These are phyloP conservation scores for Salix purpurea DNA, from an alignment of 345 rosid genomes.

Conservation along the genomic window DNA sequence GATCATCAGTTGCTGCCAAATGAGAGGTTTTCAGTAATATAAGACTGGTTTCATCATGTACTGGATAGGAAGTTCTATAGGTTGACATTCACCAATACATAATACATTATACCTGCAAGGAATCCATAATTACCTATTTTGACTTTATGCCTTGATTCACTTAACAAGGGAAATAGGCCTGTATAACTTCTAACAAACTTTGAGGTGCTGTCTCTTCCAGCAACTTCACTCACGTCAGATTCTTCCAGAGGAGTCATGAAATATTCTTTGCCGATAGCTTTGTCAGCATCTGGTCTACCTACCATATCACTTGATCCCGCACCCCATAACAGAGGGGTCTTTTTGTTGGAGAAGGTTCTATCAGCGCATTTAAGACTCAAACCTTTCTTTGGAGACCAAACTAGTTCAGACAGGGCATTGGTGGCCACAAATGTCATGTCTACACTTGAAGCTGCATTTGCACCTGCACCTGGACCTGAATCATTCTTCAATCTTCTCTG, in stretches of 20 bases:
- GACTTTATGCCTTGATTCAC: conserved; percentile 23
- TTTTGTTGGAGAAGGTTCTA: conserved; percentile 44
- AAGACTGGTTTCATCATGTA: neutral
- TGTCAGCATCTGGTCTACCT: conserved; percentile 18
- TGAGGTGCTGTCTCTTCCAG: conserved; percentile 15
- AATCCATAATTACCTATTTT: conserved; percentile 27
- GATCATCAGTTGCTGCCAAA: conserved; percentile 32
- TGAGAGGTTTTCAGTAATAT: conserved; percentile 7
- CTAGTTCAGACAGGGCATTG: conserved; percentile 71
- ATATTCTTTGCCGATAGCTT: conserved; percentile 19
- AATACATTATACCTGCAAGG: conserved; percentile 13
- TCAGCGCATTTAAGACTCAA: conserved; percentile 70
- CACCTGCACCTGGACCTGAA: conserved; percentile 90
- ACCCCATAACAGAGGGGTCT: conserved; percentile 37
- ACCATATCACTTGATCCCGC: conserved; percentile 35
- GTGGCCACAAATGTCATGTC: conserved; percentile 47
- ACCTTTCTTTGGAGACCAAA: conserved; percentile 88
- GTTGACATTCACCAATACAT: neutral
- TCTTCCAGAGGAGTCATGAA: conserved; percentile 1
- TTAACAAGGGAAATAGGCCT: conserved; percentile 15
- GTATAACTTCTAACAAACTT: conserved; percentile 19
- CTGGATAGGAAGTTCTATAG: neutral
- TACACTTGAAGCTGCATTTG: conserved; percentile 66
- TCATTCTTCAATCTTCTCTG: conserved; percentile 33
- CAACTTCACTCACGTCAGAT: conserved; percentile 19